Base-by-base conservation (phyloP, 2,329 filamentous ascomycete species). In the Ampelomyces quisqualis region DNA sequence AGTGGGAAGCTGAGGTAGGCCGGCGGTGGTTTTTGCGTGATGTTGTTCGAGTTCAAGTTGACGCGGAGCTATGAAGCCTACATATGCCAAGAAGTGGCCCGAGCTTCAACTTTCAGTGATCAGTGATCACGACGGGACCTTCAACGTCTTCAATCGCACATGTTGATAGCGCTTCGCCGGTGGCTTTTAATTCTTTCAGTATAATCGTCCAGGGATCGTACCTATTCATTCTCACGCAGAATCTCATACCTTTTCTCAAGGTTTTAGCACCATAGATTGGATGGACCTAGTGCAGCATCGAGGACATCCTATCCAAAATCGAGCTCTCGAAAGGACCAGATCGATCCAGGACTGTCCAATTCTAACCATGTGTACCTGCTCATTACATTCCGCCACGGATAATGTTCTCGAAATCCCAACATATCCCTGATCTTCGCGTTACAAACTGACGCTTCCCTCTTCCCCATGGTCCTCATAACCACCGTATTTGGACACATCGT, bases 381-480 rank as follows among this genome's bases (percentile, higher is more conserved):
- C 23, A 46, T 23, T 15, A 55, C 48, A 36, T 47, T 44, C 31
- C 58, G 45, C 78, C 78, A 81, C 41, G 76, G 65, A 65, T 80
- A 78, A 43, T 76, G 70, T 49, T 84, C 78, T 50, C 69, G 68
- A 55, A 80, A 83, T 1, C 78, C 77, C 43, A 83, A 49, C 44
- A 82, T 62, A 37, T 77, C 73, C 45, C 67, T 73, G 31, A 80
- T 77, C 70, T 83, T 84, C 54, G 66, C 60, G 58, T 84, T 84
- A 30, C 72, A 76, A 44, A 83, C 60, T 17, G 80, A 80, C 3
- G 77, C 77, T 57, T 82, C 80, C 34, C 64, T 76, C 36, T 74
- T 69, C 2, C 69, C 78, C 73, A 82, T 74, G 40, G 76, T 69
- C 34, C 77, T 67, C 20, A 71, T 75, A 34, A 83, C 68, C 10